These are phyloP conservation scores for Silene uniflora DNA, from an alignment of 148 eudicot species.

Conservation along the genomic window DNA sequence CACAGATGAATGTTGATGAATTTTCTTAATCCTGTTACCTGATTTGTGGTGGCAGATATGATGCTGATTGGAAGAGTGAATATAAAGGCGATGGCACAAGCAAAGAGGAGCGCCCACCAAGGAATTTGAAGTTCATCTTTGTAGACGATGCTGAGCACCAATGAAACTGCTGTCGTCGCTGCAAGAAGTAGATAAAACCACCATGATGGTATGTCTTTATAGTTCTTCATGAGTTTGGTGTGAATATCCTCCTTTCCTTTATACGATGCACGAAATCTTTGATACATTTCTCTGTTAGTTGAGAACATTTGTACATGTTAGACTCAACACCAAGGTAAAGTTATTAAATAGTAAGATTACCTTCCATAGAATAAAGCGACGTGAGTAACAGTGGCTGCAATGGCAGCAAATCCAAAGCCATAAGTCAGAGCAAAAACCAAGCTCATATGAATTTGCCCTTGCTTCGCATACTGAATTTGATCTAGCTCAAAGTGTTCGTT, in stretches of 20 bases:
- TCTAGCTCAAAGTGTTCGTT: constrained; percentile 69
- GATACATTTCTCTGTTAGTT: constrained; percentile 64
- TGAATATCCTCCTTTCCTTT: constrained; percentile 81
- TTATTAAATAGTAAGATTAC: constrained; percentile 29
- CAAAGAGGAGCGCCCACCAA: constrained; percentile 96
- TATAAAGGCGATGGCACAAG: constrained; percentile 63
- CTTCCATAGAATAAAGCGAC: constrained; percentile 80
- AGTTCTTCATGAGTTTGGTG: constrained; percentile 70
- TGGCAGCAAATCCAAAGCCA: constrained; percentile 87
- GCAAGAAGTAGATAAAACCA: constrained; percentile 70
- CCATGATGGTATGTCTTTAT: constrained; percentile 91
- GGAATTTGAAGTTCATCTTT: constrained; percentile 79
- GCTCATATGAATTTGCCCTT: constrained; percentile 74
- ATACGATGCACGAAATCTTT: constrained; percentile 61
- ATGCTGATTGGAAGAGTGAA: constrained; percentile 97
- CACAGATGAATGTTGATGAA: neutral
- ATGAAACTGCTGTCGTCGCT: constrained; percentile 49
- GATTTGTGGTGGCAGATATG: constrained; percentile 91
- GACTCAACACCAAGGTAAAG: neutral
- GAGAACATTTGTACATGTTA: constrained; percentile 10
- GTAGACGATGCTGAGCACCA: constrained; percentile 59
- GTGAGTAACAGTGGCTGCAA: constrained; percentile 75
- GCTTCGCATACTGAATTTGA: constrained; percentile 35
- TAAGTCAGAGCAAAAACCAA: constrained; percentile 76
- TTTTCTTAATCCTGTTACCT: constrained; percentile 38